These are phyloP conservation scores for Chondrus crispus DNA, from an alignment of 23 red algal genomes.

Conservation along the genomic window DNA sequence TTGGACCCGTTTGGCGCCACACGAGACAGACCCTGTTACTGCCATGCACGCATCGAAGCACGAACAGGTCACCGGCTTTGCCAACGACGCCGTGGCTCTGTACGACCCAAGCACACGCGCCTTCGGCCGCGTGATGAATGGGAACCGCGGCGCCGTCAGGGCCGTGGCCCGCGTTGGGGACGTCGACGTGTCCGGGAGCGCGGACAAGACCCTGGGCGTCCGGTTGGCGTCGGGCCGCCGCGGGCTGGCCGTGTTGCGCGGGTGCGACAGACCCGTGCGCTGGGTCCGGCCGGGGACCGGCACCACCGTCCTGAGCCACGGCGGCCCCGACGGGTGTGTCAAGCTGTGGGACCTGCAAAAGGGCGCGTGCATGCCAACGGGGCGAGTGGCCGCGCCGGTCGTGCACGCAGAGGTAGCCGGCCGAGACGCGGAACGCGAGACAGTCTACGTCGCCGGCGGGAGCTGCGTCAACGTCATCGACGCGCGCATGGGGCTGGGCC, in stretches of 20 bases:
- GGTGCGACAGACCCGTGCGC: not conserved
- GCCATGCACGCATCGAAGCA: no score
- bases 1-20: no score
- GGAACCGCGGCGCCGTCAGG: not conserved
- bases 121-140: not conserved
- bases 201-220: slow-evolving; percentile 14
- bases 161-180: not conserved
- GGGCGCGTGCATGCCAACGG: not conserved
- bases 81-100: not conserved
- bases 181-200: not conserved
- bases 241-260: not conserved
- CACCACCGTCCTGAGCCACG: not conserved
- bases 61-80: not conserved
- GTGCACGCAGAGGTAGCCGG: not conserved
- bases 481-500: not conserved
- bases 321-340: not conserved
- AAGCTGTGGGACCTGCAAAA: slow-evolving; percentile 38
- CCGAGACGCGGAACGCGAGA: not conserved
- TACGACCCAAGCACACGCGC: not conserved
- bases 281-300: not conserved
- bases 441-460: not conserved
- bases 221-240: not conserved
- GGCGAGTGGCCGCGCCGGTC: not conserved
- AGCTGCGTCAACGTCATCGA: slow-evolving; percentile 8
- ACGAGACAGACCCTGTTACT: no score